These are phyloP conservation scores for Starmerella etchellsii DNA, from an alignment of 805 yeast genomes.

Conservation along the genomic window DNA sequence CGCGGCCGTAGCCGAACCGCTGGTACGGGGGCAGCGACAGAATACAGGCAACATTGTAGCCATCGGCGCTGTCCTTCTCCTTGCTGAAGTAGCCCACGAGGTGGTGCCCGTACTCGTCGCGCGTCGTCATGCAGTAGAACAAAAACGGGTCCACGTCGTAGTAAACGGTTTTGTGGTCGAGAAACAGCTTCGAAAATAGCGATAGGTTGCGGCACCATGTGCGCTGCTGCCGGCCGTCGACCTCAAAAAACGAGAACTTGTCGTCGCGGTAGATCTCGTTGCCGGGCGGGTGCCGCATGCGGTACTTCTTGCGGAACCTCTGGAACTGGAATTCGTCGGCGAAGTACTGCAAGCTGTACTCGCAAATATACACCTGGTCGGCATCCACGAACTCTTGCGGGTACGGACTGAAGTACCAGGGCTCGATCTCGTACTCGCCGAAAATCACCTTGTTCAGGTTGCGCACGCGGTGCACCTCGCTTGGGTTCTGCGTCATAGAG, in stretches of 20 bases:
- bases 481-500: constrained; percentile 83
- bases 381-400: constrained; percentile 91
- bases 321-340: constrained; percentile 85
- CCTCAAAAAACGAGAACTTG: constrained; percentile 86
- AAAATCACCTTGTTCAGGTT: constrained; percentile 65
- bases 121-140: constrained; percentile 87
- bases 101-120: constrained; percentile 87
- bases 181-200: constrained; percentile 71
- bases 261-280: constrained; percentile 93
- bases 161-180: constrained; percentile 92
- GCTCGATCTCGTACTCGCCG: constrained; percentile 88
- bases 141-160: constrained; percentile 97
- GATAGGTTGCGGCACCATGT: constrained; percentile 96
- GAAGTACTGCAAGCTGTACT: constrained; percentile 76
- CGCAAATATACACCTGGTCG: constrained; percentile 81
- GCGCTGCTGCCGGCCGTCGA: constrained; percentile 90
- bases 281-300: constrained; percentile 94
- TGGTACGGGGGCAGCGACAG: constrained; percentile 93
- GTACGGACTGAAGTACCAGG: constrained; percentile 98
- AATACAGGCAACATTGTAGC: constrained; percentile 93
- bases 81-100: constrained; percentile 93
- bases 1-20: constrained; percentile 83
- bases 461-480: constrained; percentile 82
- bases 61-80: constrained; percentile 92
- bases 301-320: constrained; percentile 75